These are phyloP conservation scores for Rhizoclosmatium globosum DNA, from an alignment of 192 early-diverging fungal genomes.

Conservation along the genomic window DNA sequence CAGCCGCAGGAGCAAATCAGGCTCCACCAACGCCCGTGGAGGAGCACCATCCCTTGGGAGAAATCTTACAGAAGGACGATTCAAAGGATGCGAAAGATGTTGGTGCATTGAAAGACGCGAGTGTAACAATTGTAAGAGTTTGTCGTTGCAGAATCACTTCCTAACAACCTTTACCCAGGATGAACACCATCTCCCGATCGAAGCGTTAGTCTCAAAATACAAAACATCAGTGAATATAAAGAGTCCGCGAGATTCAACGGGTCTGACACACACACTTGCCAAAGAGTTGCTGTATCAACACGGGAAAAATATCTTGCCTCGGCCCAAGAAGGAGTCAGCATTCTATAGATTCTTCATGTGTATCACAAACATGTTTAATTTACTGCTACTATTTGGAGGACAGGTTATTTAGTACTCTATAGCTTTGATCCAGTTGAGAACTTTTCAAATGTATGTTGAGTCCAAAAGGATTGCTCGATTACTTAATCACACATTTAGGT, in stretches of 20 bases:
- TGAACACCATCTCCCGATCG: slow-evolving; percentile 32
- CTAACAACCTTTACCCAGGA: background rate
- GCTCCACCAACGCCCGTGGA: background rate
- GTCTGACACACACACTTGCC: slow-evolving; percentile 39
- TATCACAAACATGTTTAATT: slow-evolving; percentile 85
- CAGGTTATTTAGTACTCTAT: slow-evolving; percentile 79
- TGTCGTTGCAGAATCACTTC: background rate
- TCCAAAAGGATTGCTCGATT: background rate
- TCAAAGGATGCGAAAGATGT: slow-evolving; percentile 2
- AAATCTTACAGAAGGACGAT: slow-evolving; percentile 12
- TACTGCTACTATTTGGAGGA: slow-evolving; percentile 83
- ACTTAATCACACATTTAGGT: slow-evolving; percentile 8
- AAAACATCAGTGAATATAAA: slow-evolving; percentile 20
- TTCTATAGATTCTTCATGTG: slow-evolving; percentile 79
- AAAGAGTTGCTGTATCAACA: slow-evolving; percentile 23
- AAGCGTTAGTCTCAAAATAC: background rate
- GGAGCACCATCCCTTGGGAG: slow-evolving; percentile 12
- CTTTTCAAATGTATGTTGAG: slow-evolving; percentile 74
- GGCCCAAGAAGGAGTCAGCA: slow-evolving; percentile 74
- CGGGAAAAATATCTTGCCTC: slow-evolving; percentile 75
- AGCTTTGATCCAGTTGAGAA: slow-evolving; percentile 77
- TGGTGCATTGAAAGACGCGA: slow-evolving; percentile 23
- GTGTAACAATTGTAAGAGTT: slow-evolving; percentile 13
- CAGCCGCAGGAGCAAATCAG: background rate
- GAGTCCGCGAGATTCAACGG: slow-evolving; percentile 26